These are phyloP conservation scores for Tetracladium maxilliforme DNA, from an alignment of 2,329 filamentous ascomycete species.

Conservation along the genomic window DNA sequence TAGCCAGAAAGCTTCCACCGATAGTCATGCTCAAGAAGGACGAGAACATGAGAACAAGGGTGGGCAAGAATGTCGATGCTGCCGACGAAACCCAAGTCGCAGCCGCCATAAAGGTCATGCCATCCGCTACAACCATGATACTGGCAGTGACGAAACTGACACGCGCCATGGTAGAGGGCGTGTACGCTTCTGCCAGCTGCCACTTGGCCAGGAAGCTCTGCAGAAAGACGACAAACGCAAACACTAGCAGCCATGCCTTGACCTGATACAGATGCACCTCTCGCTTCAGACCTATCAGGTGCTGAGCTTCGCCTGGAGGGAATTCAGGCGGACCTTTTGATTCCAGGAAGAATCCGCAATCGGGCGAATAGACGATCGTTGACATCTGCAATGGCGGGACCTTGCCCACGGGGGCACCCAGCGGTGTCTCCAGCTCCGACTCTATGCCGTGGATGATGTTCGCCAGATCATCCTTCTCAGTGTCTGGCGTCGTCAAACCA, in stretches of 20 bases:
- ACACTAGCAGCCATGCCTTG: slow-evolving; percentile 42
- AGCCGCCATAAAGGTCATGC: slow-evolving; percentile 39
- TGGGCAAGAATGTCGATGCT: slow-evolving; percentile 39
- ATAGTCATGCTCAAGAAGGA: slow-evolving; percentile 42
- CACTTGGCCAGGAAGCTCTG: slow-evolving; percentile 47
- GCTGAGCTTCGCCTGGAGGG: slow-evolving; percentile 31
- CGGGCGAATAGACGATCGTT: slow-evolving; percentile 49
- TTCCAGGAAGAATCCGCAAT: slow-evolving; percentile 52
- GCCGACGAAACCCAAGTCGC: slow-evolving; percentile 38
- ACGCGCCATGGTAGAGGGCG: slow-evolving; percentile 51
- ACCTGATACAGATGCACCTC: slow-evolving; percentile 41
- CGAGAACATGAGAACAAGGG: slow-evolving; percentile 34
- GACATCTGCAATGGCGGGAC: slow-evolving; percentile 46
- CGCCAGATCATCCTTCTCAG: slow-evolving; percentile 16
- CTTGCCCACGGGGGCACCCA: slow-evolving; percentile 36
- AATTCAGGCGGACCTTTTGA: slow-evolving; percentile 46
- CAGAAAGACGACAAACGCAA: slow-evolving; percentile 39
- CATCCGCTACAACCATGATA: slow-evolving; percentile 48
- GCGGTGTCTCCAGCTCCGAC: slow-evolving; percentile 44
- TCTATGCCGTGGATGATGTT: slow-evolving; percentile 39
- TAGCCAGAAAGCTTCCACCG: slow-evolving; percentile 40
- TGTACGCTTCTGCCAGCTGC: slow-evolving; percentile 52
- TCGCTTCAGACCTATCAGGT: slow-evolving; percentile 44
- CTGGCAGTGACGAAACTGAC: slow-evolving; percentile 49
- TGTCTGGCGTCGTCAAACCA: slow-evolving; percentile 1